A percentile compares a stretch with the other conserved stretches of the same genome.
phyloP scores from a whole-genome alignment of 441 rosid genomes.

The Pelargonium fulgidum region DNA sequence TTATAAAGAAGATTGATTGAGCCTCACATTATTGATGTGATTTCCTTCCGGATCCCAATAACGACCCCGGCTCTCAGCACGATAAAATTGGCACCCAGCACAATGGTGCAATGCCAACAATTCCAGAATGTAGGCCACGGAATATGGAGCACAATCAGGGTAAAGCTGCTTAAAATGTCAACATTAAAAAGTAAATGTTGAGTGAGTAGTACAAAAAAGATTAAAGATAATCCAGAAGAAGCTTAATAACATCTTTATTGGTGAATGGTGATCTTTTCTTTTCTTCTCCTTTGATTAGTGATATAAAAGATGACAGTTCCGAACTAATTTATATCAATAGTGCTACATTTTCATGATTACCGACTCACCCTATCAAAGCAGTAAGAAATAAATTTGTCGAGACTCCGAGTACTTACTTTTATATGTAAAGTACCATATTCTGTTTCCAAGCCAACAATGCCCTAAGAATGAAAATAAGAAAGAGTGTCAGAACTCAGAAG shows the following conservation, averaged over 20 bases:
- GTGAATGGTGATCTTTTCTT: background rate
- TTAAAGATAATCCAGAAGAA: background rate
- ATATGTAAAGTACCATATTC: conserved; percentile 69
- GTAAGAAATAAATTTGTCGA: background rate
- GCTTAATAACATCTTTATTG: background rate
- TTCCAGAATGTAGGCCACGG: conserved; percentile 77
- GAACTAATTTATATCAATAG: too few species aligned
- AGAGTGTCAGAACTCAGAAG: conserved; percentile 13
- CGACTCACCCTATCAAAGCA: background rate
- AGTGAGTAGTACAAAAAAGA: background rate
- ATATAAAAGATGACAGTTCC: background rate
- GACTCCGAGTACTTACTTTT: conserved; percentile 50
- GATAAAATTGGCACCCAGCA: conserved; percentile 82
- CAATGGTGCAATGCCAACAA: conserved; percentile 65
- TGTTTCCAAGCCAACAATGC: conserved; percentile 79
- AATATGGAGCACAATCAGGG: conserved; percentile 88
- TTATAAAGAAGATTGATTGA: conserved; percentile 4
- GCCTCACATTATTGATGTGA: conserved; percentile 59
- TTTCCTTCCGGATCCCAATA: conserved; percentile 81
- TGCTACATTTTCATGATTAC: background rate
- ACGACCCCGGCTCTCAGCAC: conserved; percentile 69
- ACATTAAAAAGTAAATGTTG: conserved; percentile 2
- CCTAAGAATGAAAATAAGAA: conserved; percentile 36
- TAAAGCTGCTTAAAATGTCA: conserved; percentile 52
- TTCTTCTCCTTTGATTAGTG: background rate